Conservation (phyloP, 1,284 basidiomycete species). For the Trichosporon faecale region DNA sequence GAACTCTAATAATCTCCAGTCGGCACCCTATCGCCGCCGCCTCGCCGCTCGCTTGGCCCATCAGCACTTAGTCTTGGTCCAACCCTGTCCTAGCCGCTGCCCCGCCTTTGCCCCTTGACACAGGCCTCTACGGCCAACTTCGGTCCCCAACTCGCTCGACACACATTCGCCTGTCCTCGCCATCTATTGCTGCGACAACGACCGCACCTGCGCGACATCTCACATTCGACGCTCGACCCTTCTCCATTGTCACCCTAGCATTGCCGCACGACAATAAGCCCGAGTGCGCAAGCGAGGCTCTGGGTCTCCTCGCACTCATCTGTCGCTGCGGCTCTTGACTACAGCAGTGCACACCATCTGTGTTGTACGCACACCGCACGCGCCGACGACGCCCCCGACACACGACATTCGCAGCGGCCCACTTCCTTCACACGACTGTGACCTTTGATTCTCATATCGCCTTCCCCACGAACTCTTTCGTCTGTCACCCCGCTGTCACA, state of each 20-base stretch:
- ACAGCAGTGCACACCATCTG: not conserved
- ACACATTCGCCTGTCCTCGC: not conserved
- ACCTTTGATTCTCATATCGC: not conserved
- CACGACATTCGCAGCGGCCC: not conserved
- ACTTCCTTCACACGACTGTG: not conserved
- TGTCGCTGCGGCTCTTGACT: not conserved
- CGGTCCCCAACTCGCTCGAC: not conserved
- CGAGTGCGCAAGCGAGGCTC: conserved; percentile 1
- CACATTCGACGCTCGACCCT: not conserved
- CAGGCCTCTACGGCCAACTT: not conserved
- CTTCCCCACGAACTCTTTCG: not conserved
- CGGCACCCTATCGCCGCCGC: conserved; percentile 8
- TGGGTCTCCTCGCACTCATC: conserved; percentile 6
- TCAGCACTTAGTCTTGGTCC: not conserved
- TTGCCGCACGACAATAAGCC: conserved; percentile 10
- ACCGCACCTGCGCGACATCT: not conserved
- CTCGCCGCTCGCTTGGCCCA: not conserved
- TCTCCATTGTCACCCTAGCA: not conserved
- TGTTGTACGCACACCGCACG: not conserved
- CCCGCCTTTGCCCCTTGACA: conserved; percentile 6
- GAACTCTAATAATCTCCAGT: not conserved
- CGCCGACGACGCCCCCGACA: not conserved
- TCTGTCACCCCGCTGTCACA: not conserved
- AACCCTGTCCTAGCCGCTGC: not conserved
- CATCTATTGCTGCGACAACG: not conserved